Base-by-base conservation (phyloP, 1,139 yeast species). In the Suhomyces kunorum region DNA sequence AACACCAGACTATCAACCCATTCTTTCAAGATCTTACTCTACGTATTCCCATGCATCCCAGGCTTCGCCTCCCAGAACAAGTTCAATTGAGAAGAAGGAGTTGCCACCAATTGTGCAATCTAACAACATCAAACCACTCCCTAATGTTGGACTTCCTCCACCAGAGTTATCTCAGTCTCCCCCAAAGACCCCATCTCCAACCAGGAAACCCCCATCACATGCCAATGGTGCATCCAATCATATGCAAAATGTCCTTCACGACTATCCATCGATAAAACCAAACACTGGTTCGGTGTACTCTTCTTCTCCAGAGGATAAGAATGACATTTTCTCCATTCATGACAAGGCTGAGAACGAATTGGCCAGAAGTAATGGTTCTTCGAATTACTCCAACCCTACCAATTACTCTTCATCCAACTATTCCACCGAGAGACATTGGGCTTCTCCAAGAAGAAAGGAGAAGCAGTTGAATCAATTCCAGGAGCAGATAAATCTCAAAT, bases 381-480 rank as follows among this genome's bases (percentile, higher is more conserved):
- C 49, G n/a, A 44, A 44, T 38, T 42, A 50, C 26, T 47, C 49
- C 28, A 50, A 49, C 31, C 49, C 51, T 9, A 45, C 73, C 24
- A 68, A 71, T 32, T 78, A 74, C 51, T 76, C 83, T 1, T 65
- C 78, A 17, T 64, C 73, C 12, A 61, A 64, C 33, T 55, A 59
- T 37, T 62, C 58, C 17, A 39, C 28, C 6, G 66, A 61, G 32
- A 66, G 79, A 42, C 71, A 71, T 44, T 78, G 83, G 83, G 75
- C 78, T 28, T 75, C 81, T 2, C 82, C 83, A 17, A 59, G 76
- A 33, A 58, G 67, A 39, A 66, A 60, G 43, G 70, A 63, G 43
- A 59, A 59, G 46, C 69, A 67, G 39, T 48, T 66, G 33, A 54
- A 53, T 33, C 66, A 67, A 46, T 53, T 70, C 30, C 78, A 72